These are phyloP conservation scores for Xylariaceae sp. DNA, from an alignment of 2,329 filamentous ascomycete genomes.

Conservation along the genomic window DNA sequence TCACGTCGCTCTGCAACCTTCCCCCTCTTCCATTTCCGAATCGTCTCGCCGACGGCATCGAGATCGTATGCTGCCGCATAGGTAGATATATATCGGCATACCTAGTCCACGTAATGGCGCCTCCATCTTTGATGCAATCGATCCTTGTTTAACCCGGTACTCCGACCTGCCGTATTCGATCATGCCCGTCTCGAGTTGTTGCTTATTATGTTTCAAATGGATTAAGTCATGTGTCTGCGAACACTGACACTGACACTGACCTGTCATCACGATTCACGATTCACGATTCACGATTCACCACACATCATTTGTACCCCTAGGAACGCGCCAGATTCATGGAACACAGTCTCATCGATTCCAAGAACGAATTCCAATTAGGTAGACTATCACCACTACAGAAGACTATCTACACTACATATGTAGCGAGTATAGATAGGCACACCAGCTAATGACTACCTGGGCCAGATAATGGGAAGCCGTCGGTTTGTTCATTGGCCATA, in stretches of 20 bases:
- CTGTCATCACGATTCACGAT: no score
- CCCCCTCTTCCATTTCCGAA: slow-evolving; percentile 15
- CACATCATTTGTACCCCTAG: no score
- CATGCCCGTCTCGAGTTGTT: neutral
- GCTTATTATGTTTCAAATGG: slow-evolving; percentile 2
- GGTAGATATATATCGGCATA: neutral
- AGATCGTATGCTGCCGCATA: neutral
- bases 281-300: neutral
- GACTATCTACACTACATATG: no score
- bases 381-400: no score
- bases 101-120: neutral
- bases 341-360: no score
- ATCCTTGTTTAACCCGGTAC: neutral
- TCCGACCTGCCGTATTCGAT: neutral
- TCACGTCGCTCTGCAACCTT: slow-evolving; percentile 2
- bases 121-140: neutral
- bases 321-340: no score
- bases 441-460: no score
- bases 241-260: no score
- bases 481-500: neutral
- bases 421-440: no score
- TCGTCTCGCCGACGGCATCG: slow-evolving; percentile 5
- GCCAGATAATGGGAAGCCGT: no score
- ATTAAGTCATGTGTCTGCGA: neutral
- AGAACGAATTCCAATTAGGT: no score